Percentiles rank a stretch among this genome's conserved stretches.
These are phyloP conservation scores for Aspergillus versicolor DNA, from an alignment of 2,329 filamentous ascomycete genomes.

Conservation along the genomic window DNA sequence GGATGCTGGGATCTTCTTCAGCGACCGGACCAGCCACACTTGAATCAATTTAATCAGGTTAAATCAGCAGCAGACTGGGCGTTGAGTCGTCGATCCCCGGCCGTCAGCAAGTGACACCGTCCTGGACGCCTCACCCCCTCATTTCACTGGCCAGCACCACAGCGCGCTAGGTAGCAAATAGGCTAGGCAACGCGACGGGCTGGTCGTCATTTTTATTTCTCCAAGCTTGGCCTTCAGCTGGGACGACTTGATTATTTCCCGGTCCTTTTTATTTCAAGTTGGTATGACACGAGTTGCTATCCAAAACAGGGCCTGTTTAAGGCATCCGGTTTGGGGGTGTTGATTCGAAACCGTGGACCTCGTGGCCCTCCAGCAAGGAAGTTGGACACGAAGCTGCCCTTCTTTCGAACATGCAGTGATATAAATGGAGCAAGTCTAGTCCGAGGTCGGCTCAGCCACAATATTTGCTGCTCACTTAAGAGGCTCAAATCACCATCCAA, in stretches of 20 bases:
- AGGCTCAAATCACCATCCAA: not conserved
- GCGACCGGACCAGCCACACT: conserved; percentile 4
- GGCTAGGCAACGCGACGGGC: not conserved
- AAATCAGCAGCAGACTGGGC: not conserved
- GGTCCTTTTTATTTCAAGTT: not conserved
- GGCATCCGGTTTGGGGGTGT: too few relatives aligned
- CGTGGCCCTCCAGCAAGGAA: not conserved
- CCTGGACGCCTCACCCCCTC: not conserved
- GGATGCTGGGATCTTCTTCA: conserved; percentile 6
- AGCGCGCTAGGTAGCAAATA: not conserved
- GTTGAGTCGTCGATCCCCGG: conserved; percentile 2
- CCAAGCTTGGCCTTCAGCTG: not conserved
- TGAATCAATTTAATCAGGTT: not conserved
- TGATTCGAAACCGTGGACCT: not conserved
- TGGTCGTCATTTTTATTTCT: not conserved
- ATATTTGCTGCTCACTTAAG: not conserved
- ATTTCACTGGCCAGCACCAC: not conserved
- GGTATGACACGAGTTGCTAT: not conserved
- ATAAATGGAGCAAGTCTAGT: not conserved
- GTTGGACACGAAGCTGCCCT: not conserved
- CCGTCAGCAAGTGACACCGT: not conserved
- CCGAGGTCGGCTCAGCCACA: not conserved
- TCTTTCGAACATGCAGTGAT: not conserved
- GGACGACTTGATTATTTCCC: not conserved
- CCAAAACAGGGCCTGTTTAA: not conserved